These are phyloP conservation scores for Mycena chlorophos DNA, from an alignment of 768 basidiomycete genomes.

Conservation along the genomic window DNA sequence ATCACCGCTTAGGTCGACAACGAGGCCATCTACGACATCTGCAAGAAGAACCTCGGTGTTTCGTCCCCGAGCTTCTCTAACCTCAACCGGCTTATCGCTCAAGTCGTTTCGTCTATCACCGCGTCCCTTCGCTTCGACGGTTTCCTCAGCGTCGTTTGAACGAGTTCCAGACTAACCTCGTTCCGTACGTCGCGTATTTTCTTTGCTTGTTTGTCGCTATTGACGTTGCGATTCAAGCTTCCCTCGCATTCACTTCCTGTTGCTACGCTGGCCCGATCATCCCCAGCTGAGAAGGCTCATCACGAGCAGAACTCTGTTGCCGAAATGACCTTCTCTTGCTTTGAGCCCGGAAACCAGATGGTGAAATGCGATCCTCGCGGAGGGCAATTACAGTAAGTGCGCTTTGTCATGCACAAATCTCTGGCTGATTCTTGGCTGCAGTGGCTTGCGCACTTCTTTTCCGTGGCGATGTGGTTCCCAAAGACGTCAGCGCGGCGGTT, in stretches of 20 bases:
- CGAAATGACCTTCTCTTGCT: conserved; percentile 98
- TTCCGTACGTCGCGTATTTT: conserved; percentile 73
- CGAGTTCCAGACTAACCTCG: conserved; percentile 98
- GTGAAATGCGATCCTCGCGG: conserved; percentile 91
- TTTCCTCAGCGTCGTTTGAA: conserved; percentile 93
- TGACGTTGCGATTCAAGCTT: conserved; percentile 61
- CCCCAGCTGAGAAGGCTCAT: conserved; percentile 89
- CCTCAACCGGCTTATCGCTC: conserved; percentile 94
- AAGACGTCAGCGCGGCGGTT: conserved; percentile 92
- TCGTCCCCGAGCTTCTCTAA: conserved; percentile 86
- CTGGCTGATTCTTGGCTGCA: too few species aligned
- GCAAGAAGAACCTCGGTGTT: conserved; percentile 92
- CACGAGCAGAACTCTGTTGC: conserved; percentile 97
- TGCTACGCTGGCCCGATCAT: conserved; percentile 90
- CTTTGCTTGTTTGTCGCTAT: conserved; percentile 3
- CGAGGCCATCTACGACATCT: conserved; percentile 97
- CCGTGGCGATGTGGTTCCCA: conserved; percentile 95
- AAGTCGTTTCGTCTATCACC: conserved; percentile 97
- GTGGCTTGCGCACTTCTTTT: conserved; percentile 92
- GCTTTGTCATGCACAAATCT: conserved; percentile 34
- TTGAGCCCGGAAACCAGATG: conserved; percentile 97
- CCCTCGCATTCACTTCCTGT: conserved; percentile 98
- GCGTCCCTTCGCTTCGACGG: conserved; percentile 97
- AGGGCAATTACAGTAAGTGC: conserved; percentile 93
- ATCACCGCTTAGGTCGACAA: conserved; percentile 62